A percentile compares a stretch with the other conserved stretches of the same genome.
Conservation (phyloP, 2,329 filamentous ascomycete species). For the Botrytis pseudocinerea region DNA sequence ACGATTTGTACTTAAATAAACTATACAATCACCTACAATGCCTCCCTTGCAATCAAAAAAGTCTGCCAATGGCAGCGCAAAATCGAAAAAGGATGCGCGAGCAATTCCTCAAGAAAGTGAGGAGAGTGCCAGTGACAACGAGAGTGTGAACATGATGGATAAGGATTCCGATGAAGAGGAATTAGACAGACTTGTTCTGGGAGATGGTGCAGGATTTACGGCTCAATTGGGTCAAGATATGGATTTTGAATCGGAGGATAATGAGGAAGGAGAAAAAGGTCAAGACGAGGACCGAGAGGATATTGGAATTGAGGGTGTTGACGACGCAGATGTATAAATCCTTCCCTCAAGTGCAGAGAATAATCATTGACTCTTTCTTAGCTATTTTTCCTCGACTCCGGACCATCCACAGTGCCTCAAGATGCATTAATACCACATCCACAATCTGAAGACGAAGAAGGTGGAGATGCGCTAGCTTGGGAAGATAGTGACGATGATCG, state of each 20-base stretch:
- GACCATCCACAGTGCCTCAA: constrained; percentile 35
- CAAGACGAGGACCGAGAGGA: constrained; percentile 49
- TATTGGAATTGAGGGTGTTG: constrained; percentile 61
- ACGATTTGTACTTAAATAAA: constrained; percentile 1
- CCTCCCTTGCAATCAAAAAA: constrained; percentile 38
- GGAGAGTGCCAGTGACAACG: constrained; percentile 34
- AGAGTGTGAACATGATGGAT: constrained; percentile 47
- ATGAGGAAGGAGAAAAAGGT: constrained; percentile 36
- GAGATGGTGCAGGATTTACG: constrained; percentile 80
- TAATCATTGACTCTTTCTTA: constrained; percentile 28
- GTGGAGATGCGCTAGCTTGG: constrained; percentile 66
- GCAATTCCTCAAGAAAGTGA: constrained; percentile 23
- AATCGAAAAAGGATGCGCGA: constrained; percentile 21
- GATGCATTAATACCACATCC: constrained; percentile 30
- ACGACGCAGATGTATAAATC: constrained; percentile 63
- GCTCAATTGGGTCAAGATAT: constrained; percentile 66
- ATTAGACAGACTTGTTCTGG: constrained; percentile 85
- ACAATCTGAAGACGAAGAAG: constrained; percentile 42
- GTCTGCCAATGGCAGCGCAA: constrained; percentile 28
- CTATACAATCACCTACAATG: constrained; percentile 31
- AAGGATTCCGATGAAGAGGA: constrained; percentile 84
- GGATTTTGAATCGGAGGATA: constrained; percentile 33
- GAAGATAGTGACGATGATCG: constrained; percentile 95
- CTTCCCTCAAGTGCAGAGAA: not conserved
- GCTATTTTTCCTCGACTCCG: constrained; percentile 45